Evolutionary conservation across 495 filamentous ascomycete genomes (phyloP), one percentile per base, ranked within the genome.

Genomic region (Letharia lupina): DNA sequence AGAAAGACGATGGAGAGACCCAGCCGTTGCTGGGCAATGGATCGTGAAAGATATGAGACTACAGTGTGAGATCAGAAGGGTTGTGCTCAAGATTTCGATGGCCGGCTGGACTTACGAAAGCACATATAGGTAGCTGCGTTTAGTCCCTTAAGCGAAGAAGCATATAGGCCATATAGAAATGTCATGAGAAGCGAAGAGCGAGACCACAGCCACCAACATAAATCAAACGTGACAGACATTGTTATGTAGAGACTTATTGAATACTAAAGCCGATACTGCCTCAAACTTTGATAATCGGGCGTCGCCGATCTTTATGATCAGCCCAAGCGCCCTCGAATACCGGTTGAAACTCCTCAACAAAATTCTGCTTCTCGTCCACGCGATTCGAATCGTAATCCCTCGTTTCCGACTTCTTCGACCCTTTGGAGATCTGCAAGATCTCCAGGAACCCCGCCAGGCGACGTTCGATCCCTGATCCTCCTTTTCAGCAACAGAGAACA

Each of bases 1-100:
- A 70, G 31, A 74, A 73, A 58, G 73, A 75, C 23, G 69, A 77
- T 65, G 75, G 70, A 18, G 79, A 81, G 71, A 68, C 67, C 44
- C 68, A 75, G 70, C 79, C 79, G 16, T 68, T 82, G 63, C 68
- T 81, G 62, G 67, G 70, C 23, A 59, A 40, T 20, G n/a, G 64
- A 64, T 69, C 65, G n/a, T 69, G 60, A 66, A 16, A n/a, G 10
- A 5, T 11, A 16, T 56, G 5, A 48, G 23, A 63, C 15, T 5
- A 20, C 0, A 3, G 2, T 48, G 4, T 40, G 39, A 47, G 37
- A 52, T 16, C 23, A 33, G 52, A 13, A 3, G 6, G 3, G 4
- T 42, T 42, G 23, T 40, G 37, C 23, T 41, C 9, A 12, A 33
- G 2, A 0, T 61, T 60, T 37, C 4, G 18, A 11, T 11, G 10